Evolutionary conservation across 768 basidiomycete species (phyloP), one percentile per base, ranked within the genome.

Genomic region (Boletus sensibilis): DNA sequence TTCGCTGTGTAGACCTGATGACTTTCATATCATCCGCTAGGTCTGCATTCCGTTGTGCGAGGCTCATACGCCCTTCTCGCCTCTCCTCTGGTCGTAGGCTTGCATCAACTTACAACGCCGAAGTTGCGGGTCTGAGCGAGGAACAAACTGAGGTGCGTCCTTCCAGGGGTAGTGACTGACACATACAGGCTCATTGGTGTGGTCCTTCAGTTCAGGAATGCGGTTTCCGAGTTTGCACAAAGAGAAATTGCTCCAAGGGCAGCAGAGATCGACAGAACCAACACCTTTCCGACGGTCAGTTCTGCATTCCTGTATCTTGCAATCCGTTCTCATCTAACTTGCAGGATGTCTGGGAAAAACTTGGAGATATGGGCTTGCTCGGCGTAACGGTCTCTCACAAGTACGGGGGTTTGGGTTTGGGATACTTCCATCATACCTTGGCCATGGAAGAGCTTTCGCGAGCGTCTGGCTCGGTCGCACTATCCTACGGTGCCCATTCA

Each of bases 391-490:
- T 90, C 18, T 80, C 86, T 12, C 80, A 87, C 38, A 78, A 89
- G 64, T 91, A 92, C 60, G 85, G 87, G n/a, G 94, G 94, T 3
- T 77, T 96, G 41, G 84, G 79, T 2, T 78, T 91, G 58, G 93
- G 94, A 2, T 95, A 94, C 72, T 78, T 94, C 48, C 81, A 92
- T 49, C 94, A 94, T 72, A 90, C 88, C 5, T 79, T 98, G 46
- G 94, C 91, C 8, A 97, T 97, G 94, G 95, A 98, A 75, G 92
- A 92, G 59, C 76, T 98, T 52, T 96, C 94, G 35, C 78, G 85
- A 25, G 90, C 92, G 18, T 96, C 94, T 7, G 95, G 92, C 34
- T 94, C 92, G 5, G 89, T 98, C 27, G 95, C 89, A 3, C 82
- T 98, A 7, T 94, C 92, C 3, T 95, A 95, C 57, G 93, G 91